Conservation (phyloP, 495 filamentous ascomycete species). For the Endocarpon pusillum region DNA sequence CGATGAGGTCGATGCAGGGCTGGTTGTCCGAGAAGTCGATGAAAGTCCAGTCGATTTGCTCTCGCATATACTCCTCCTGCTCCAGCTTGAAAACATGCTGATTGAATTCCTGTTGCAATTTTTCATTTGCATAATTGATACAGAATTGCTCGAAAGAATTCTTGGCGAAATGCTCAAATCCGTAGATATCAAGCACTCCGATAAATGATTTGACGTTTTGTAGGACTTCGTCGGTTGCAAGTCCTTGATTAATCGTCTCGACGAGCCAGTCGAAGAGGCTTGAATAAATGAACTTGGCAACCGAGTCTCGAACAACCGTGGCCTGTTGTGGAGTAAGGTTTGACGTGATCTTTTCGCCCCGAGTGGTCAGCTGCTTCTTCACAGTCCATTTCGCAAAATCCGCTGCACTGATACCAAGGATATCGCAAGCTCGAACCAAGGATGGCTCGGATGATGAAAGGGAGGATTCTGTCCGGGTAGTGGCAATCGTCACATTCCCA, state of each 20-base stretch:
- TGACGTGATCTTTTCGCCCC: conserved; percentile 94
- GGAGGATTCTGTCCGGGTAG: conserved; percentile 72
- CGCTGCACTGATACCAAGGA: conserved; percentile 70
- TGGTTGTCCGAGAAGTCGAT: conserved; percentile 99
- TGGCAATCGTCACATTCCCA: conserved; percentile 88
- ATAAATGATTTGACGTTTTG: conserved; percentile 82
- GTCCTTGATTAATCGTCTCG: conserved; percentile 76
- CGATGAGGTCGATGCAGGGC: conserved; percentile 98
- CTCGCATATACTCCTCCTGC: conserved; percentile 92
- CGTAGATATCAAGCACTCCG: conserved; percentile 98
- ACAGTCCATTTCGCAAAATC: conserved; percentile 98
- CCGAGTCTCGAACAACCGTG: conserved; percentile 86
- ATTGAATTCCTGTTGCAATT: conserved; percentile 98
- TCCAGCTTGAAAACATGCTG: conserved; percentile 99
- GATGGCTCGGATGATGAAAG: conserved; percentile 67
- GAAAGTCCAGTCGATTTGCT: conserved; percentile 98
- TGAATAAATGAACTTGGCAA: conserved; percentile 97
- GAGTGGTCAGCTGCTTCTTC: conserved; percentile 94
- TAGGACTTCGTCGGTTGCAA: conserved; percentile 80
- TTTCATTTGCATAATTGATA: conserved; percentile 99
- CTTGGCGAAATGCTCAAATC: conserved; percentile 98
- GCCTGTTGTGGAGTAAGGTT: conserved; percentile 91
- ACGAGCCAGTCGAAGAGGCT: conserved; percentile 98
- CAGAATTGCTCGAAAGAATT: conserved; percentile 99
- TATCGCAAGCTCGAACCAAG: conserved; percentile 61